phyloP scores from a whole-genome alignment of 2,329 filamentous ascomycete genomes.

The Fusarium verrucosum region DNA sequence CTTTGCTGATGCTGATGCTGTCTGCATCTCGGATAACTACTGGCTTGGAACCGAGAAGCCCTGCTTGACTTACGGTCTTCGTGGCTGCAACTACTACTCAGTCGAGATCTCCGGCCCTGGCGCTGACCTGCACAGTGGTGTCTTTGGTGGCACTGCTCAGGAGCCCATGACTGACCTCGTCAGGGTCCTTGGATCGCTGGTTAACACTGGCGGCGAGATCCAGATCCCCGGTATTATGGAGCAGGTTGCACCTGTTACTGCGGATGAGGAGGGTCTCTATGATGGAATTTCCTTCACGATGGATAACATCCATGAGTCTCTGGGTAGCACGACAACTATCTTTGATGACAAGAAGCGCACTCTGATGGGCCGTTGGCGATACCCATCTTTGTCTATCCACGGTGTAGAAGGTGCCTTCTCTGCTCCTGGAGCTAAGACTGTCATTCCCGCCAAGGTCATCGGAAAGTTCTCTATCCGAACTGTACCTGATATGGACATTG shows the following conservation, averaged over 20 bases:
- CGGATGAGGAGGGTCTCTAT: slow-evolving; percentile 89
- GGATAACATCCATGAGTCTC: slow-evolving; percentile 90
- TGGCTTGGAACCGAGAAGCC: slow-evolving; percentile 99
- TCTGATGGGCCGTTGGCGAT: slow-evolving; percentile 96
- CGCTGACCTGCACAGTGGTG: slow-evolving; percentile 94
- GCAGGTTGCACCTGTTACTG: slow-evolving; percentile 87
- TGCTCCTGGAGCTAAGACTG: slow-evolving; percentile 93
- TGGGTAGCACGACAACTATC: slow-evolving; percentile 89
- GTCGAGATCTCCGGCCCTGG: slow-evolving; percentile 90
- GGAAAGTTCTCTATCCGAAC: slow-evolving; percentile 99
- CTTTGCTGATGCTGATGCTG: slow-evolving; percentile 94
- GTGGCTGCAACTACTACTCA: slow-evolving; percentile 98
- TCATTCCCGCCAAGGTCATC: slow-evolving; percentile 96
- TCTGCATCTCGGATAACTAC: slow-evolving; percentile 99
- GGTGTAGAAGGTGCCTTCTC: slow-evolving; percentile 96
- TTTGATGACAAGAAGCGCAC: slow-evolving; percentile 88
- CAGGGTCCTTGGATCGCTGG: slow-evolving; percentile 81
- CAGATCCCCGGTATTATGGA: slow-evolving; percentile 93
- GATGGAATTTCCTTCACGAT: slow-evolving; percentile 92
- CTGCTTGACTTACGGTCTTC: slow-evolving; percentile 95
- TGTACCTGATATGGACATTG: slow-evolving; percentile 96
- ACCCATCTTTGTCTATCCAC: slow-evolving; percentile 92
- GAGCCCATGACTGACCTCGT: slow-evolving; percentile 98
- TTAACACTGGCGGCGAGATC: slow-evolving; percentile 92
- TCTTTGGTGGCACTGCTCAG: slow-evolving; percentile 95